phyloP scores from a whole-genome alignment of 352 stramenopile genomes.

The Phytophthora vignae region DNA sequence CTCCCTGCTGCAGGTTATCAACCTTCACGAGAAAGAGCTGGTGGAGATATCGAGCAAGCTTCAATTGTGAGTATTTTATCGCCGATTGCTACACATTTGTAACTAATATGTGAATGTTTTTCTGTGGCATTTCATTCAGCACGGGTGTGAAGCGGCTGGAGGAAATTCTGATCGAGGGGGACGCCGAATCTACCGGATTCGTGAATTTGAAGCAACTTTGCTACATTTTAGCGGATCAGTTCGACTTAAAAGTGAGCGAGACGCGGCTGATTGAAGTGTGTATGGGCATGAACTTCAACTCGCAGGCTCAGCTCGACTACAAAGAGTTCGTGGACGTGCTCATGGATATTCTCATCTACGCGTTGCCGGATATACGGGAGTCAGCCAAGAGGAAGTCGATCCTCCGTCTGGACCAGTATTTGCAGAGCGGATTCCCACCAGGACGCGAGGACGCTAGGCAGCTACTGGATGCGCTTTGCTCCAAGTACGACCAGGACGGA shows the following conservation, averaged over 20 bases:
- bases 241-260: constrained; percentile 46
- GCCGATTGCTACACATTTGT: background rate
- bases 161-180: constrained; percentile 35
- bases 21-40: constrained; percentile 56
- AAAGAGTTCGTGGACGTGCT: constrained; percentile 58
- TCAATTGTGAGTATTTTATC: constrained; percentile 49
- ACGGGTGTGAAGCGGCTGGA: constrained; percentile 58
- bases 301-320: constrained; percentile 58
- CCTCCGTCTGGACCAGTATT: constrained; percentile 45
- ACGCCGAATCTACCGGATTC: constrained; percentile 45
- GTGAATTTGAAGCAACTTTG: constrained; percentile 61
- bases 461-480: constrained; percentile 49
- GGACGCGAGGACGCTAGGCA: constrained; percentile 16
- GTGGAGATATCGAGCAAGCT: constrained; percentile 53
- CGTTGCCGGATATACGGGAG: constrained; percentile 27
- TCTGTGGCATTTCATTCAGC: constrained; percentile 23
- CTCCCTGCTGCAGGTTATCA: constrained; percentile 30
- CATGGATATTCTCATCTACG: constrained; percentile 68
- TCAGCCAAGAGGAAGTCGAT: constrained; percentile 32
- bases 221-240: constrained; percentile 47
- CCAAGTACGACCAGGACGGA: constrained; percentile 56
- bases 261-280: constrained; percentile 60
- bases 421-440: constrained; percentile 50
- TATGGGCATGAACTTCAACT: constrained; percentile 70
- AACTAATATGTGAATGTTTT: background rate